Base-by-base conservation (phyloP, 768 basidiomycete genomes). In the Boletus reticuloceps region DNA sequence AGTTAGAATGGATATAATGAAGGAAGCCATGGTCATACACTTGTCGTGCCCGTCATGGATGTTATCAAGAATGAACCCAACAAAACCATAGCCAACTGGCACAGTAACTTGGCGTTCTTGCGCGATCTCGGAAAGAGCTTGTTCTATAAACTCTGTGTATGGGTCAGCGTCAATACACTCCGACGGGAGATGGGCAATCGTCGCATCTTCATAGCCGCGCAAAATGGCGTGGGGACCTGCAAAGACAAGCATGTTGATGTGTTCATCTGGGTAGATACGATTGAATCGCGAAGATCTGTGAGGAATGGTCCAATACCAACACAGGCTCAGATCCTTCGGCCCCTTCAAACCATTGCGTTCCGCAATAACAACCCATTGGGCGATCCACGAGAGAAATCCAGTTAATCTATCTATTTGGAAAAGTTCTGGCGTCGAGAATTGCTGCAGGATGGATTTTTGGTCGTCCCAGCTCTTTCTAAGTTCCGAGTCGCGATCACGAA, bases 191-290 rank as follows among this genome's bases (percentile, higher is more conserved):
- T 50, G 37, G 2, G 6, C 1, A 0, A n/a, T 6, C 5, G 45
- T 51, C 19, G 7, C 46, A 5, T 58, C 55, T 44, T 57, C 50
- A 29, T 47, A 32, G 29, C 57, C 51, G 12, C 49, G 50, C 37
- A 58, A 41, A 34, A 58, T 6, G 19, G 29, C 7, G 19, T 51
- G 54, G 13, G 58, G 58, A n/a, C 54, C 55, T 16, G 58, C 55
- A 48, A 51, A 57, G 20, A 57, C 49, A 34, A 16, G 51, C 31
- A 51, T n/a, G 1, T 48, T 38, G 1, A 40, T 2, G 32, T 17
- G 16, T 17, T 50, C 25, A 11, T 40, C 54, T 56, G 17, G 2
- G 10, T 13, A 8, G 9, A n/a, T 11, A 10, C 8, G 17, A 34
- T 49, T 6, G 31, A 31, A 16, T 31, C 29, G 22, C 14, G 27